Evolutionary conservation across 2,329 filamentous ascomycete species (phyloP).

Genomic region (Blumeriella jaapii): DNA sequence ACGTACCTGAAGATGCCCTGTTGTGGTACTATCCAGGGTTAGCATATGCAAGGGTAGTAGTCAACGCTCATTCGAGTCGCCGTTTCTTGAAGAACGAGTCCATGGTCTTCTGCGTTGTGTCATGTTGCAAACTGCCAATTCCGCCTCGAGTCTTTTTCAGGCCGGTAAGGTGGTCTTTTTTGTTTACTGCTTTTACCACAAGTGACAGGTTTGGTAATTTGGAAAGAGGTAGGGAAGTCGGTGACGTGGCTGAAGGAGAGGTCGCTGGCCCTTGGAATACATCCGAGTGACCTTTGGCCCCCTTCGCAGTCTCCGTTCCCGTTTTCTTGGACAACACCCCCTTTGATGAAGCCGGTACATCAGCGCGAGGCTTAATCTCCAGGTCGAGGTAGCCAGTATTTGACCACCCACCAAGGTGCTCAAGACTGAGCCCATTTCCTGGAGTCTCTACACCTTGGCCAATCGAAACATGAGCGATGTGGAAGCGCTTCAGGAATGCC

Average conservation of each 20-base stretch:
- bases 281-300: too few relatives aligned
- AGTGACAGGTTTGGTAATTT: constrained; percentile 32
- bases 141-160: constrained; percentile 73
- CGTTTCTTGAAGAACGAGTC: constrained; percentile 64
- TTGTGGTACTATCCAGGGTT: too few relatives aligned
- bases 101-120: constrained; percentile 64
- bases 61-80: constrained; percentile 21
- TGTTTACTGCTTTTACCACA: constrained; percentile 53
- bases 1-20: constrained; percentile 30
- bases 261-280: background rate
- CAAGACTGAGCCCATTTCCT: constrained; percentile 30
- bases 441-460: constrained; percentile 30
- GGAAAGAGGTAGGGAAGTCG: background rate
- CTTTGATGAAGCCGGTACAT: background rate
- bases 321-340: too few relatives aligned
- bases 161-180: constrained; percentile 56
- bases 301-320: too few relatives aligned
- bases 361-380: constrained; percentile 12
- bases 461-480: constrained; percentile 25
- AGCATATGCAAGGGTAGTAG: background rate
- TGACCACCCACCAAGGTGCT: constrained; percentile 48
- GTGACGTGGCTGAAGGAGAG: background rate
- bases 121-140: constrained; percentile 66
- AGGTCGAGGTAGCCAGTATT: constrained; percentile 47
- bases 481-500: constrained; percentile 45